These are phyloP conservation scores for Lepiota subincarnata DNA, from an alignment of 768 basidiomycete species.

Conservation along the genomic window DNA sequence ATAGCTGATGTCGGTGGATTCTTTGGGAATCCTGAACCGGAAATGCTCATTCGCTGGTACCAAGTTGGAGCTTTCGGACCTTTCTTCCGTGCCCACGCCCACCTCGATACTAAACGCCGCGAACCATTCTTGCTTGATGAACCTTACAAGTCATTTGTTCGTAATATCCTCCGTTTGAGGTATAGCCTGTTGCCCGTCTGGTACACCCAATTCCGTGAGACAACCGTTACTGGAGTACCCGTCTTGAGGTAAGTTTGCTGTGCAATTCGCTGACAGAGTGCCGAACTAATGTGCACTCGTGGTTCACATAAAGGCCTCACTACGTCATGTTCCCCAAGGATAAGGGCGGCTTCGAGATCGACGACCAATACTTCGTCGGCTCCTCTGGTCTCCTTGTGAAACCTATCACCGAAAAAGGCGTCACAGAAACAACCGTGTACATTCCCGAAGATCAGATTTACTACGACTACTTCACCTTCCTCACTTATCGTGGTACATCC, in stretches of 20 bases:
- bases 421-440: constrained; percentile 69
- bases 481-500: constrained; percentile 60
- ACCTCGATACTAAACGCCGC: constrained; percentile 95
- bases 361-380: constrained; percentile 94
- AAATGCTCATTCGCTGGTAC: constrained; percentile 97
- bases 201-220: constrained; percentile 97
- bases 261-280: background rate
- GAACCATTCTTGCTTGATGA: constrained; percentile 93
- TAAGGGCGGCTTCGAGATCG: constrained; percentile 76
- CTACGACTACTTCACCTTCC: constrained; percentile 86
- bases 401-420: constrained; percentile 77
- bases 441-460: constrained; percentile 85
- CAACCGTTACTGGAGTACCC: constrained; percentile 76
- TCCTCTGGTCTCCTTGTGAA: constrained; percentile 86
- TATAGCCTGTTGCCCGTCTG: constrained; percentile 89
- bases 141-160: constrained; percentile 80
- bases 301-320: constrained; percentile 70
- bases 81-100: constrained; percentile 98
- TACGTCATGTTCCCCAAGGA: constrained; percentile 93
- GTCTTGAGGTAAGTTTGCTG: constrained; percentile 61
- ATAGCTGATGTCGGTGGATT: constrained; percentile 97
- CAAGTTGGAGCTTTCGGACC: constrained; percentile 93
- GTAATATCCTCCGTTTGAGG: constrained; percentile 73
- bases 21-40: constrained; percentile 93
- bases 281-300: background rate